Conservation (phyloP, 352 stramenopile genomes). For the Pythium apleroticum region DNA sequence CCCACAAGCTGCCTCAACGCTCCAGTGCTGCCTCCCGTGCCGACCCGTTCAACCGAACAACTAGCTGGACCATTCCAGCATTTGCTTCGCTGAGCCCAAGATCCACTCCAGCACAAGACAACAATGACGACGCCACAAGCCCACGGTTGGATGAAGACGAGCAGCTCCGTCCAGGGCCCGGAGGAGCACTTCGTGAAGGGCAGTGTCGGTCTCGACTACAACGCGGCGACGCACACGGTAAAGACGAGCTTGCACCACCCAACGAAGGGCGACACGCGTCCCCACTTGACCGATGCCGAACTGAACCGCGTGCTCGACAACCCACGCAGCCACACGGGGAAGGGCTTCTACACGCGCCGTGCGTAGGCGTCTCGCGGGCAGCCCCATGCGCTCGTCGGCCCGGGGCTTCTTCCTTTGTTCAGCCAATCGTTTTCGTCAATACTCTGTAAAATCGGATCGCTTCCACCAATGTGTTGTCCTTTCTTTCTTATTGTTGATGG, state of each 20-base stretch:
- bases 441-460: too few relatives aligned
- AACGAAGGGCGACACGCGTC: slow-evolving; percentile 27
- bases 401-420: too few relatives aligned
- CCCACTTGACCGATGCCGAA: slow-evolving; percentile 21
- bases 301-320: slow-evolving; percentile 27
- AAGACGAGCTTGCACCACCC: slow-evolving; percentile 28
- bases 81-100: background rate
- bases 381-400: too few relatives aligned
- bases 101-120: background rate
- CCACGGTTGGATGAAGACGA: slow-evolving; percentile 30
- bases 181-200: slow-evolving; percentile 25
- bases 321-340: slow-evolving; percentile 25
- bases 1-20: too few relatives aligned
- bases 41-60: background rate
- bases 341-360: slow-evolving; percentile 19
- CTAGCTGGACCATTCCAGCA: background rate
- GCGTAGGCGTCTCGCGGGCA: background rate
- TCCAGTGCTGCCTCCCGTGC: too few relatives aligned
- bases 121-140: slow-evolving; percentile 14
- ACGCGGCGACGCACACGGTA: slow-evolving; percentile 24
- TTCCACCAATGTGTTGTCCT: background rate
- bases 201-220: slow-evolving; percentile 28
- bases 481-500: too few relatives aligned
- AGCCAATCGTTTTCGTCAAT: too few relatives aligned
- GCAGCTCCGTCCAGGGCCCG: slow-evolving; percentile 17